Base-by-base conservation (phyloP, 352 stramenopile species). In the Elongisporangium senticosum region DNA sequence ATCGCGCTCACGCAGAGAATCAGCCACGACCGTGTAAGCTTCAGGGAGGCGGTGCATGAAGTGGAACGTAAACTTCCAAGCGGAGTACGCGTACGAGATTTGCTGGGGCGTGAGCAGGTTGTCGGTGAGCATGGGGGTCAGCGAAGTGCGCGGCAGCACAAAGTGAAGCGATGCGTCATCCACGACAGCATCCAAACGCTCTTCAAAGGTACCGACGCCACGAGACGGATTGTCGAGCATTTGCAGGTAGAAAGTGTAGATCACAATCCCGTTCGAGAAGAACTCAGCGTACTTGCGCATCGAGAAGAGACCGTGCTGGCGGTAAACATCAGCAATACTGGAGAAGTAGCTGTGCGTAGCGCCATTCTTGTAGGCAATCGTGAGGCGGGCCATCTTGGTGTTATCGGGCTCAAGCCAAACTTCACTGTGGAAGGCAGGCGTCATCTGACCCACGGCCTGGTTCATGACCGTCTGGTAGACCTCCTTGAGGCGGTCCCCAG, bases 41-140 rank as follows among this genome's bases (percentile, higher is more conserved):
- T 93, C 84, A 0, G 84, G 84, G 19, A 93, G 68, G 59, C 84
- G 84, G 58, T 90, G 81, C 79, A 93, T 89, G 68, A 93, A 93
- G 71, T 93, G 84, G 69, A 93, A 93, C 5, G 80, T 88, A 54
- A 93, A 93, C 68, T 93, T 93, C 84, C 84, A 93, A 15, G 84
- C 84, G 0, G 84, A 76, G 68, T 93, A 93, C 8, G 84, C 84
- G 71, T 93, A 93, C 50, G 84, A 86, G 54, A 91, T 90, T 61
- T 91, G 76, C 64, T 90, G 82, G 26, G 84, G 81, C 19, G 69
- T 84, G 39, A 93, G 64, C 55, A 90, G 62, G 55, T 84, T 79
- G 56, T 90, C 78, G 20, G 73, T 89, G 26, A 93, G 71, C 80
- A 93, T 89, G 10, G 84, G 84, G 50, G 84, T 91, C 15, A 93